Percentiles rank a stretch among this genome's conserved stretches.
phyloP scores from a whole-genome alignment of 1,284 basidiomycete species.

The Anthracocystis setariae region DNA sequence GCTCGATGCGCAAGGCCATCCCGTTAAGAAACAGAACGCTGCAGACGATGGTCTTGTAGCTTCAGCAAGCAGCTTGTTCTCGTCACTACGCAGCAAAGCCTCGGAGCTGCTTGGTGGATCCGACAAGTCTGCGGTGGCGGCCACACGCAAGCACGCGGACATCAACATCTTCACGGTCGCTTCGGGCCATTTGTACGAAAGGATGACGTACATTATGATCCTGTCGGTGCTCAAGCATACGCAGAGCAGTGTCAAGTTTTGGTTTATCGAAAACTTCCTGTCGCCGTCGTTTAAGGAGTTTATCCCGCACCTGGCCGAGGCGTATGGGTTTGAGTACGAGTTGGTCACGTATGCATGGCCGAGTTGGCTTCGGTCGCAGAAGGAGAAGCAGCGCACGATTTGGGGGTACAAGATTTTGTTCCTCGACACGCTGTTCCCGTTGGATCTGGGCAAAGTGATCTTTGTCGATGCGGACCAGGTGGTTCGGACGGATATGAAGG shows the following conservation, averaged over 20 bases:
- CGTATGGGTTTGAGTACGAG: conserved; percentile 94
- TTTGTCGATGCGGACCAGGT: conserved; percentile 92
- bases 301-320: conserved; percentile 87
- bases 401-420: conserved; percentile 99
- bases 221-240: conserved; percentile 93
- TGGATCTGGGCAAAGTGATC: conserved; percentile 97
- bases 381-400: conserved; percentile 96
- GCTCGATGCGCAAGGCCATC: conserved; percentile 35
- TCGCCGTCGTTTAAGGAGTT: conserved; percentile 97
- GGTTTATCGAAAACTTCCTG: conserved; percentile 99
- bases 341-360: conserved; percentile 99
- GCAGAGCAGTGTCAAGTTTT: conserved; percentile 92
- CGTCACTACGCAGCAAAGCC: neutral
- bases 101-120: neutral
- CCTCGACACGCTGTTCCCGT: conserved; percentile 96
- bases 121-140: neutral
- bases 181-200: conserved; percentile 93
- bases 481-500: conserved; percentile 91
- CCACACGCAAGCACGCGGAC: conserved; percentile 69
- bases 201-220: conserved; percentile 98
- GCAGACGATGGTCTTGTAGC: neutral
- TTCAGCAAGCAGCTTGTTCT: conserved; percentile 10
- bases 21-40: conserved; percentile 19
- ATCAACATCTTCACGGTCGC: conserved; percentile 99
- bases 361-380: conserved; percentile 93